Conservation (phyloP, 305 asterid genomes). For the Fraxinus xanthoxyloides region DNA sequence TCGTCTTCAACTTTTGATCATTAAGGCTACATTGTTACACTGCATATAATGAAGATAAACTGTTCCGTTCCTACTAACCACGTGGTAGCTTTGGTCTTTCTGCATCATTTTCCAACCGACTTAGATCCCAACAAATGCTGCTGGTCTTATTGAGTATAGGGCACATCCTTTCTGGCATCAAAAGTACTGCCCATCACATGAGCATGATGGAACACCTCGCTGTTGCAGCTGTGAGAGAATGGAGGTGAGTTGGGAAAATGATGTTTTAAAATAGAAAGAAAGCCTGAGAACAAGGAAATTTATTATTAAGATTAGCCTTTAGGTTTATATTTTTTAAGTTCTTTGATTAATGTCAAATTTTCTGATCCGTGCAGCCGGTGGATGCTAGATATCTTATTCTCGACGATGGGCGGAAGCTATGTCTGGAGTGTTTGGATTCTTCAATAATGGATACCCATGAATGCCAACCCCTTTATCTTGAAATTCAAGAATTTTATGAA, state of each 20-base stretch:
- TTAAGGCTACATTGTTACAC: background rate
- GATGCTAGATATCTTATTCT: constrained; percentile 85
- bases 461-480: constrained; percentile 96
- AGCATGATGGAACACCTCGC: constrained; percentile 85
- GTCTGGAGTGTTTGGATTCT: constrained; percentile 93
- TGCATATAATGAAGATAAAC: background rate
- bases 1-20: background rate
- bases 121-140: constrained; percentile 78
- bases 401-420: constrained; percentile 91
- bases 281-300: constrained; percentile 1
- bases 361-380: constrained; percentile 56
- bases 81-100: background rate
- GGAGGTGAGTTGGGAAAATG: constrained; percentile 56
- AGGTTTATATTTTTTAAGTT: background rate
- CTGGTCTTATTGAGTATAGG: constrained; percentile 87
- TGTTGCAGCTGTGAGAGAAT: constrained; percentile 98
- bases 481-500: constrained; percentile 96
- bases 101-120: background rate
- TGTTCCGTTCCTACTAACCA: background rate
- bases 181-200: constrained; percentile 93
- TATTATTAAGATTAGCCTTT: background rate
- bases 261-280: background rate
- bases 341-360: constrained; percentile 17
- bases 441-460: constrained; percentile 99
- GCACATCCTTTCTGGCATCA: constrained; percentile 97